Percentiles rank a stretch among this genome's conserved stretches.
These are phyloP conservation scores for Dendrocalamus latiflorus DNA, from an alignment of 202 grass and related monocot genomes.

Conservation along the genomic window DNA sequence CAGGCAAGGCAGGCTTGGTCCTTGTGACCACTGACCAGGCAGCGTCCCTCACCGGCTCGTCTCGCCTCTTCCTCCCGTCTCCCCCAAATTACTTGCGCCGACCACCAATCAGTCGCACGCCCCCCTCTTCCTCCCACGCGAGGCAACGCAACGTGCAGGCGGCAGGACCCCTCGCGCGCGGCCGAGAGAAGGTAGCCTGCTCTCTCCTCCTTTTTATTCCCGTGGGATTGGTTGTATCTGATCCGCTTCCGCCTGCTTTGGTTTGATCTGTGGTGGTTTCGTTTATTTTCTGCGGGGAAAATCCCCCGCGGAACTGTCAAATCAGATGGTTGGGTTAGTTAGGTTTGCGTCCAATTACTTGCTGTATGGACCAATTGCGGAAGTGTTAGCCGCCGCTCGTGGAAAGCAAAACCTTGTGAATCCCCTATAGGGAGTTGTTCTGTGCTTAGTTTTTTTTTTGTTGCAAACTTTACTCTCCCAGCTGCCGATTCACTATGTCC, in stretches of 20 bases:
- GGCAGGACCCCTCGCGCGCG: neutral
- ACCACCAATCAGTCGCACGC: too few species aligned
- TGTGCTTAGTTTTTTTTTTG: neutral
- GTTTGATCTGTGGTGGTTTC: neutral
- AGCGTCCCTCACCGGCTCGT: neutral
- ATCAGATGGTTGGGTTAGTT: neutral
- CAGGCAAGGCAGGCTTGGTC: too few species aligned
- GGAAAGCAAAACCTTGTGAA: neutral
- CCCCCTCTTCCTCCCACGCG: neutral
- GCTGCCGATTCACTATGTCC: neutral
- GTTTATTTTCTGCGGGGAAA: neutral
- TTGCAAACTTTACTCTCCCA: neutral
- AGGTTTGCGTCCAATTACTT: neutral
- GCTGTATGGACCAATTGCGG: neutral
- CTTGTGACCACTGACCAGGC: neutral
- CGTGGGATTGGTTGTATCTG: neutral
- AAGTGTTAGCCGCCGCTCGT: neutral
- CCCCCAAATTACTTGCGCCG: neutral
- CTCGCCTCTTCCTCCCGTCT: neutral
- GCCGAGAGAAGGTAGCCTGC: neutral
- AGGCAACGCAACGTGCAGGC: neutral
- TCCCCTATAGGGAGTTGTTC: neutral
- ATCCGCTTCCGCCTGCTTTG: neutral
- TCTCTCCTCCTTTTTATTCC: neutral
- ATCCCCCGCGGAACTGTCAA: neutral